Conservation (phyloP, 2,329 filamentous ascomycete genomes). For the Xylariaceae sp. region DNA sequence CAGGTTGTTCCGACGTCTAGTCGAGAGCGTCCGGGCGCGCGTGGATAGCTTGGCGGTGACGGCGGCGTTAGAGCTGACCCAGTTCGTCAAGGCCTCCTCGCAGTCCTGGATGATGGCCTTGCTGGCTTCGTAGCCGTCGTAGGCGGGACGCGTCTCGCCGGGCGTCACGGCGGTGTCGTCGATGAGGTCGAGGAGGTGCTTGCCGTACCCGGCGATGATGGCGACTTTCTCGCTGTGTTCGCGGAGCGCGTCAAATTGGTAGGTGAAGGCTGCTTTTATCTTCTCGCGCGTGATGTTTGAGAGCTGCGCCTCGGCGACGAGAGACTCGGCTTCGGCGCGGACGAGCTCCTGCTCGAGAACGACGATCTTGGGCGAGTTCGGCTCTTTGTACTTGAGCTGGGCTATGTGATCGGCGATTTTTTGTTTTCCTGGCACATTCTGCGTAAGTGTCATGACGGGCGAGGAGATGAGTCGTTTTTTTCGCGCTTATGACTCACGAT, state of each 20-base stretch:
- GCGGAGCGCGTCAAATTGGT: constrained; percentile 94
- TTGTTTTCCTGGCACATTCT: constrained; percentile 68
- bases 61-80: constrained; percentile 85
- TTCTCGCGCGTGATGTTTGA: constrained; percentile 99
- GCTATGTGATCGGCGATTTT: constrained; percentile 99
- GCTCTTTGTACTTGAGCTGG: constrained; percentile 99
- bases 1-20: constrained; percentile 71
- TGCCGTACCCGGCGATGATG: constrained; percentile 95
- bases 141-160: constrained; percentile 90
- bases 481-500: constrained; percentile 58
- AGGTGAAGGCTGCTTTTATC: constrained; percentile 95
- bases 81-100: constrained; percentile 94
- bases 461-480: constrained; percentile 9
- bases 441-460: constrained; percentile 19
- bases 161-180: constrained; percentile 97
- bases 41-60: constrained; percentile 83
- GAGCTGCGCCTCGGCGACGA: constrained; percentile 94
- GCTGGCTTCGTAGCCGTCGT: constrained; percentile 96
- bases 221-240: constrained; percentile 98
- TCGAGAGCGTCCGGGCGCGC: constrained; percentile 80
- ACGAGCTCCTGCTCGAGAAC: constrained; percentile 98
- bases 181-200: constrained; percentile 94
- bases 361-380: constrained; percentile 94
- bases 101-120: constrained; percentile 99
- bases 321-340: constrained; percentile 95